Conservation (phyloP, 2,329 filamentous ascomycete genomes). For the Colletotrichum sp. region DNA sequence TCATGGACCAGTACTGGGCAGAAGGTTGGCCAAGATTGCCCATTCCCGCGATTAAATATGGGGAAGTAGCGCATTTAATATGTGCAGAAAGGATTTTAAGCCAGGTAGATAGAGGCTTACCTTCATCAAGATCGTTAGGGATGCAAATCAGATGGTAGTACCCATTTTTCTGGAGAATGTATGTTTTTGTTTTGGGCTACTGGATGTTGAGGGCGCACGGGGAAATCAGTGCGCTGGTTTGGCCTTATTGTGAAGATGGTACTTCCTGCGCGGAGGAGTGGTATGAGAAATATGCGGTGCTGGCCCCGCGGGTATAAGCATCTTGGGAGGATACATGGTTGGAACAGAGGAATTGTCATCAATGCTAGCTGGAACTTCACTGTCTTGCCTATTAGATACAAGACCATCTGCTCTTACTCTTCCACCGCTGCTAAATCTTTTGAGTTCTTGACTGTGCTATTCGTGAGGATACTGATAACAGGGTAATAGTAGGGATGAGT, state of each 20-base stretch:
- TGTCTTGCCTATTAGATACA: no score
- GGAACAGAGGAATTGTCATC: no score
- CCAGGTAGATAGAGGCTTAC: rapidly evolving
- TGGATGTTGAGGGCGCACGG: background rate
- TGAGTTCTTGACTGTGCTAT: no score
- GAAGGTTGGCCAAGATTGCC: no score
- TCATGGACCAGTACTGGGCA: rapidly evolving
- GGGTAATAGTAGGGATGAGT: no score
- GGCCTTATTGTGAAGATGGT: rapidly evolving
- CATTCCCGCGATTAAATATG: background rate
- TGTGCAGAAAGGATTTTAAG: background rate
- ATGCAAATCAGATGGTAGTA: background rate
- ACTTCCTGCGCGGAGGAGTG: background rate
- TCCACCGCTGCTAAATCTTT: no score
- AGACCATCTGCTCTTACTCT: no score
- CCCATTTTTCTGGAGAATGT: background rate
- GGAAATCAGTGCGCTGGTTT: rapidly evolving
- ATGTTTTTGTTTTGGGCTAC: background rate
- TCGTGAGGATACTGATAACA: no score
- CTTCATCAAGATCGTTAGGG: rapidly evolving
- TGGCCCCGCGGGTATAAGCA: no score
- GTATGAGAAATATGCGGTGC: background rate
- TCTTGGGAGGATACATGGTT: no score
- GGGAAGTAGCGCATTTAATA: rapidly evolving
- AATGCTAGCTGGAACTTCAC: no score